Base-by-base conservation (phyloP, 2,329 filamentous ascomycete species). In the Calonectria honghensis region DNA sequence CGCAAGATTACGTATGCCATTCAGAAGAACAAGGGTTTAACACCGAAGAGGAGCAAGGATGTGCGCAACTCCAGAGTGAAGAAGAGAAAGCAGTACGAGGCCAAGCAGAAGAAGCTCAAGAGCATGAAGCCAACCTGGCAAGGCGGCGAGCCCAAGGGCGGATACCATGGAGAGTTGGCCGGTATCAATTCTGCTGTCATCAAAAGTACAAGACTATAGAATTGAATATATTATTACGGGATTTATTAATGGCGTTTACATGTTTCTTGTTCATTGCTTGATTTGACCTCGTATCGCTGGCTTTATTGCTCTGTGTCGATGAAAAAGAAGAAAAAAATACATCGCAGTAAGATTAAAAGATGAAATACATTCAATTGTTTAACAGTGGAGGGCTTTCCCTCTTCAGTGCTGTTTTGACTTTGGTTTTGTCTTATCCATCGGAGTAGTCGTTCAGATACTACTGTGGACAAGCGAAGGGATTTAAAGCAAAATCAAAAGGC, bases 81-180 rank as follows among this genome's bases (percentile, higher is more conserved):
- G 94, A 98, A 98, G 94, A 93, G 95, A 86, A 95, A 95, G 92
- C 96, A 95, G 92, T 99, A 92, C 85, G 96, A 97, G 83, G 94
- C 96, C 85, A 98, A 98, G 91, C 94, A 96, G 91, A 98, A 98
- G 94, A 98, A 98, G 90, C 87, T 98, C 83, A 92, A 92, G 81
- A 96, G 94, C 83, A 95, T 96, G 88, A 95, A 94, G 88, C 91
- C 94, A 11, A 89, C 95, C 18, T 98, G 96, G 88, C 95, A 96
- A 86, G 95, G 95, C 79, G 94, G 95, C 75, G 93, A 97, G 87
- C 93, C 94, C 79, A 92, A 91, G 82, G 94, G 95, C 82, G 94
- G 96, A 69, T 99, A 99, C 88, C 92, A 92, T 78, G 97, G 97
- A 87, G 97, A 98, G 85, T 87, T 94, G 87, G 97, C 96, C 52